Percentiles rank a stretch among this genome's conserved stretches.
Conservation (phyloP, 768 basidiomycete species). For the Trametes cingulata region DNA sequence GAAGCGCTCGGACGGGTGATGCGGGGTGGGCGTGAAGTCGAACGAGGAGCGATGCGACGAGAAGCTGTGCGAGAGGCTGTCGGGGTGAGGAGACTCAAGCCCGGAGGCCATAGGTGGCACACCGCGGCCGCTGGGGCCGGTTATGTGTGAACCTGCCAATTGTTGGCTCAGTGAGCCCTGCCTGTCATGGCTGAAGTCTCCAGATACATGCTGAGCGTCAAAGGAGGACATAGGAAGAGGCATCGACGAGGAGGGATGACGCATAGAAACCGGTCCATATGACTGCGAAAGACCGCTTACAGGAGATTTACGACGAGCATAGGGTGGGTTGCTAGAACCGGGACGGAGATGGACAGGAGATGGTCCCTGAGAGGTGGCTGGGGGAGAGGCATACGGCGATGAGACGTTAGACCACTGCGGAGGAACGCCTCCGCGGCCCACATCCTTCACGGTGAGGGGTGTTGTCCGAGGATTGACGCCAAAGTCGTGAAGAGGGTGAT, state of each 20-base stretch:
- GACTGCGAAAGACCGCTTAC: conserved; percentile 40
- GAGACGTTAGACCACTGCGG: conserved; percentile 28
- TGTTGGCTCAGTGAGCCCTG: conserved; percentile 26
- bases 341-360: conserved; percentile 61
- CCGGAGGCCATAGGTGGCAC: conserved; percentile 12
- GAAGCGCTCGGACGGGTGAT: conserved; percentile 48
- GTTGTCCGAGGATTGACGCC: conserved; percentile 22
- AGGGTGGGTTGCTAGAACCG: conserved; percentile 21
- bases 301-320: conserved; percentile 31
- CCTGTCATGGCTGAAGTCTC: conserved; percentile 23
- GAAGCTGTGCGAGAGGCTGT: conserved; percentile 20
- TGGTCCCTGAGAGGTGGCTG: conserved; percentile 48
- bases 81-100: conserved; percentile 20
- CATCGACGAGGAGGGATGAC: conserved; percentile 21
- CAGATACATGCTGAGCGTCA: conserved; percentile 15
- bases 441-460: conserved; percentile 24
- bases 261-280: conserved; percentile 21
- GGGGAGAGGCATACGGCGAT: conserved; percentile 27
- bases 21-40: conserved; percentile 25
- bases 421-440: conserved; percentile 14
- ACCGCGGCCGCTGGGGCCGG: conserved; percentile 14
- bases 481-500: conserved; percentile 32
- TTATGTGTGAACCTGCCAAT: conserved; percentile 11
- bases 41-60: conserved; percentile 28
- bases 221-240: conserved; percentile 20